Evolutionary conservation across 1,284 basidiomycete genomes (phyloP).

Genomic region (Ustilago loliicola): DNA sequence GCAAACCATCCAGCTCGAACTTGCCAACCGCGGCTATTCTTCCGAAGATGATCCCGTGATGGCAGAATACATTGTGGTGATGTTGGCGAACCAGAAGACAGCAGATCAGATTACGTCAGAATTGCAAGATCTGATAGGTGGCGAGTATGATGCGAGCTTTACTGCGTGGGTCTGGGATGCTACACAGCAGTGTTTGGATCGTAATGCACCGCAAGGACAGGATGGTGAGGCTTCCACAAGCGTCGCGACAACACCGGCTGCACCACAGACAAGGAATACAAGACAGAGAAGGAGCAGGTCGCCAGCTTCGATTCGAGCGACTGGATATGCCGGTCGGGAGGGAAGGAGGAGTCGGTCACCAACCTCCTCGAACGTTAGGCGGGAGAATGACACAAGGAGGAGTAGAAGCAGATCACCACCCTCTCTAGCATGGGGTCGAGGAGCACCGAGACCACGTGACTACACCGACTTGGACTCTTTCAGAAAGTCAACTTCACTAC

Average conservation of each 20-base stretch:
- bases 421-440: background rate
- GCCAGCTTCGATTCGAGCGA: background rate
- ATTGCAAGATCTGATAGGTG: constrained; percentile 64
- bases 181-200: constrained; percentile 26
- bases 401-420: constrained; percentile 8
- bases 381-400: background rate
- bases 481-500: constrained; percentile 4
- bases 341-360: constrained; percentile 9
- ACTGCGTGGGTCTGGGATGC: constrained; percentile 60
- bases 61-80: constrained; percentile 70
- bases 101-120: constrained; percentile 62
- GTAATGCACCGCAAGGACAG: background rate
- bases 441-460: constrained; percentile 10
- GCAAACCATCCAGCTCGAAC: constrained; percentile 52
- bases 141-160: constrained; percentile 59
- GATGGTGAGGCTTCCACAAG: background rate
- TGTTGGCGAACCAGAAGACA: constrained; percentile 69
- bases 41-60: constrained; percentile 60
- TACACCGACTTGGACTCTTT: constrained; percentile 21
- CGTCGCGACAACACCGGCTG: background rate
- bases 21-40: constrained; percentile 56
- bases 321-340: background rate
- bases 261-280: constrained; percentile 2
- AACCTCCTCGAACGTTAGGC: background rate
- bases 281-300: constrained; percentile 14